phyloP scores from a whole-genome alignment of 2,329 filamentous ascomycete genomes.

The Pseudocercospora fuligena region DNA sequence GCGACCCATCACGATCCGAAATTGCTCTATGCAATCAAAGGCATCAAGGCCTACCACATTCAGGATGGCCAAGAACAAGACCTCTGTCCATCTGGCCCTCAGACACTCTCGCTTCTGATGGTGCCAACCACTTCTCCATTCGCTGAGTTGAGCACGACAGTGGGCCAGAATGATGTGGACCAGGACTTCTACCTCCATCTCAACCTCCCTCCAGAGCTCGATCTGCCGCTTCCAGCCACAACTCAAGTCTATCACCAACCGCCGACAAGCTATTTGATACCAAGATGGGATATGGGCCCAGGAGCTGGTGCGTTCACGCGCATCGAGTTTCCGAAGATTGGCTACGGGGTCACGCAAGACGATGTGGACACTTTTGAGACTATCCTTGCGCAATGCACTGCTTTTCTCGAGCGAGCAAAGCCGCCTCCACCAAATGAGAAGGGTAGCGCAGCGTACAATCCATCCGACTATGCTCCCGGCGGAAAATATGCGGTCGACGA shows the following conservation, averaged over 20 bases:
- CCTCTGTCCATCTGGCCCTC: conserved; percentile 82
- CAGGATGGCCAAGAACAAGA: conserved; percentile 82
- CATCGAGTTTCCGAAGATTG: conserved; percentile 81
- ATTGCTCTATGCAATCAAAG: conserved; percentile 67
- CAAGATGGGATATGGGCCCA: conserved; percentile 89
- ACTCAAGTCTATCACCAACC: conserved; percentile 98
- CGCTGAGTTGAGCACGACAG: conserved; percentile 59
- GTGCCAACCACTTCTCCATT: conserved; percentile 84
- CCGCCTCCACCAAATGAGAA: conserved; percentile 55
- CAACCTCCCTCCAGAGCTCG: conserved; percentile 90
- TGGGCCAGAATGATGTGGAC: conserved; percentile 63
- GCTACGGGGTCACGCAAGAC: conserved; percentile 79
- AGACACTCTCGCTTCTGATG: conserved; percentile 93
- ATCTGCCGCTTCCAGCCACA: conserved; percentile 88
- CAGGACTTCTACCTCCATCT: conserved; percentile 98
- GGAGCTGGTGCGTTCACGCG: conserved; percentile 89
- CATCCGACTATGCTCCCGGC: conserved; percentile 77
- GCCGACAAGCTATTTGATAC: conserved; percentile 89
- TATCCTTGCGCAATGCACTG: conserved; percentile 95
- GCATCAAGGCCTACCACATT: conserved; percentile 90
- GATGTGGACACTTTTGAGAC: conserved; percentile 97
- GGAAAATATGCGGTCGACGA: conserved; percentile 62
- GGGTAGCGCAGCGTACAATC: conserved; percentile 68
- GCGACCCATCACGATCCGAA: conserved; percentile 60
- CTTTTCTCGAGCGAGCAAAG: conserved; percentile 84